Base-by-base conservation (phyloP, 495 filamentous ascomycete genomes). In the Aspergillus conjunctus region DNA sequence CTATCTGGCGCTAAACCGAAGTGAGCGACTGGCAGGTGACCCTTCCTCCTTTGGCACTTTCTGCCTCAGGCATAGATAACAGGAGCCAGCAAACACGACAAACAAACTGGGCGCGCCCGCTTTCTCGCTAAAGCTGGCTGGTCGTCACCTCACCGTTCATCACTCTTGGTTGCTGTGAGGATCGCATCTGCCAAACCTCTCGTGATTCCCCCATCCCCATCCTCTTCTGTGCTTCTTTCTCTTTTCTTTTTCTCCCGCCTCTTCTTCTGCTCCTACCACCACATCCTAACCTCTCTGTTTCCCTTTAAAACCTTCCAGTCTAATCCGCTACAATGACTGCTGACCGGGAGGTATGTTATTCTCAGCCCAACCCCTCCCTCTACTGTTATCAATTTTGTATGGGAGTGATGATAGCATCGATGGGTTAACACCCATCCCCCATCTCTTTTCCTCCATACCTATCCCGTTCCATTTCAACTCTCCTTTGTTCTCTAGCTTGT, bases 291-390 rank as follows among this genome's bases (percentile, higher is more conserved):
- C 37, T 32, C 46, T 56, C 57, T 26, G 58, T 34, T 59, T 33
- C 37, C 34, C 50, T 51, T 30, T 49, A 41, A 51, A 54, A 51
- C 30, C 51, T 43, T 45, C 56, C 26, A 43, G 56, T 45, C 59
- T 20, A 52, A 62, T 60, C 59, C 41, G 59, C 54, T 60, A 77
- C 51, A 60, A 80, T 80, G 77, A 74, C 72, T 77, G 75, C 76
- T 77, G 77, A n/a, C n/a, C n/a, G n/a, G n/a, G n/a, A 80, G 75
- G 77, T 80, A 78, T 62, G 77, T 79, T 64, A 59, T 63, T 58
- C 49, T 52, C 66, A 60, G 64, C 74, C 73, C 61, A 66, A 69
- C 67, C 79, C 73, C 62, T 78, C 72, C 59, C 76, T 77, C 58
- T 51, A 33, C 32, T 57, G 60, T 58, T 52, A 62, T 58, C 60